Base-by-base conservation (phyloP, 2,329 filamentous ascomycete genomes). In the Aureobasidium pullulans region DNA sequence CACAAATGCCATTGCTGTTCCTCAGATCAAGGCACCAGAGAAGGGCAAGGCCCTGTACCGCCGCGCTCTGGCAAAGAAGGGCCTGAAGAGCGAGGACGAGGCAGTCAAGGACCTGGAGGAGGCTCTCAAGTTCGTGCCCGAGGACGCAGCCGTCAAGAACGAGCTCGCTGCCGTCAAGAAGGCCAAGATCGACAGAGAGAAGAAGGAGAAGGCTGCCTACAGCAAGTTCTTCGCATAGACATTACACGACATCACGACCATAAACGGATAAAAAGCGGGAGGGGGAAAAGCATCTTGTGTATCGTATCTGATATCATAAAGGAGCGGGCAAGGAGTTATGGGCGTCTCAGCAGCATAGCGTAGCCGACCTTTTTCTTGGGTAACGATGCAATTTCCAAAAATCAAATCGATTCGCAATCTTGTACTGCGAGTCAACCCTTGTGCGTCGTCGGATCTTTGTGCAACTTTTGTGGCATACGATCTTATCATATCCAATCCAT, bases 191-290 rank as follows among this genome's bases (percentile, higher is more conserved):
- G 88, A 87, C 60, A 82, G 87, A 62, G 81, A 84, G 63, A 88
- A 88, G 72, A 96, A 92, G 83, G 90, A 96, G 79, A 95, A 92
- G 83, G 90, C 89, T 66, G 88, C 87, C 6, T 96, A 93, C 72
- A 89, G 88, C 78, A 97, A 96, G 78, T 94, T 95, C 76, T 97
- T 97, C 71, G 73, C 78, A 13, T 57, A 57, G 36, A 49, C 2
- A 19, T 32, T 19, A 49, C 36, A 59, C 57, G 57, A 59, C 16
- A 50, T 59, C 40, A 59, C 47, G 57, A 59, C 57, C 31, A 59
- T 29, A 34, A 34, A 59, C 32, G 40, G 16, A 31, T 11, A 7
- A 57, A 48, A 57, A 34, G 19, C 34, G 19, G 16, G 54, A 39
- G 28, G 11, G 16, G 42, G 16, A 16, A 19, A 32, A 16, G 52